Conservation (phyloP, 208 protist species). For the Leptomonas seymouri region DNA sequence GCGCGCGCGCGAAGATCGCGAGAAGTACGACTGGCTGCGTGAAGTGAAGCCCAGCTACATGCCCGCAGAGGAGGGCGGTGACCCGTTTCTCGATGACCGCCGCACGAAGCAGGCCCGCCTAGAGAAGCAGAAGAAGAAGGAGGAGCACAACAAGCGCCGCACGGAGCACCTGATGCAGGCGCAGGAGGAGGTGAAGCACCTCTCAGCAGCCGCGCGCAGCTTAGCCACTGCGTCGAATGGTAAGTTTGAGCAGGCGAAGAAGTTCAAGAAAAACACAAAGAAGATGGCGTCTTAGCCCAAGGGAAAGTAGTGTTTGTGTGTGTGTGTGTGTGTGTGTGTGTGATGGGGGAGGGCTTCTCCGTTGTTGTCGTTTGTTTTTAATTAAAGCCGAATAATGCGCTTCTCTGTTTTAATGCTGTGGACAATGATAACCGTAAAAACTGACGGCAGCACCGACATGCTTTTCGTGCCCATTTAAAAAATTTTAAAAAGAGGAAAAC, state of each 20-base stretch:
- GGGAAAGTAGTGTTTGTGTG: too few relatives aligned
- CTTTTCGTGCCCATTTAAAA: too few relatives aligned
- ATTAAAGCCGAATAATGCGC: constrained; percentile 8
- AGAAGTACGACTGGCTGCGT: constrained; percentile 93
- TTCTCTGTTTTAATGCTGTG: constrained; percentile 7
- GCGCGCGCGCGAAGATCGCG: constrained; percentile 86
- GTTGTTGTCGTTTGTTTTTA: too few relatives aligned
- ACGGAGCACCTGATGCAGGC: constrained; percentile 70
- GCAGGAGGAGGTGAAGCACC: constrained; percentile 85
- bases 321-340: too few relatives aligned
- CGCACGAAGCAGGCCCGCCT: constrained; percentile 83
- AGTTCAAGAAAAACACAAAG: constrained; percentile 68
- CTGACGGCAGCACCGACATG: not conserved
- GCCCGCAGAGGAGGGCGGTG: constrained; percentile 85
- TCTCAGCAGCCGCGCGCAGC: constrained; percentile 63
- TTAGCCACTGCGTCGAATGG: constrained; percentile 92
- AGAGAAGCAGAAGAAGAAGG: constrained; percentile 91
- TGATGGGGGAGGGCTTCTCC: not conserved
- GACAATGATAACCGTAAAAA: constrained; percentile 11
- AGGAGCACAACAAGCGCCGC: constrained; percentile 90
- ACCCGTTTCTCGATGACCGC: constrained; percentile 92
- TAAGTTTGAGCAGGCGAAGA: constrained; percentile 86
- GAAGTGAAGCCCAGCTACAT: constrained; percentile 91
- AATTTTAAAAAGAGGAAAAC: too few relatives aligned
- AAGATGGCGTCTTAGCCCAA: constrained; percentile 37